Base-by-base conservation (phyloP, 179 eudicot species). In the Beta lomatogona region DNA sequence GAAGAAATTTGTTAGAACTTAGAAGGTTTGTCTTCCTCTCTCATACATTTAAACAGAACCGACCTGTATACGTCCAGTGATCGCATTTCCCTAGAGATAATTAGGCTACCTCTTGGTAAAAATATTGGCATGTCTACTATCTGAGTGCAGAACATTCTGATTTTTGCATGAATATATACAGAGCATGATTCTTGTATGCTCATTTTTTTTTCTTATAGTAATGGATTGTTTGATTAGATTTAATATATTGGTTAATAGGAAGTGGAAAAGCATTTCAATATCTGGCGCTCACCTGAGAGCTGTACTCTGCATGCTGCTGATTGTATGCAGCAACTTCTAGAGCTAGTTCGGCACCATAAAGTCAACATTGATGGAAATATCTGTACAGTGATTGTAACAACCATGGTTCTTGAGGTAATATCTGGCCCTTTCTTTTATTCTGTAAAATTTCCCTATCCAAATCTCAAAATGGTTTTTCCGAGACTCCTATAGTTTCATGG, bases 321-420 rank as follows among this genome's bases (percentile, higher is more conserved):
- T 71, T 90, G 97, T 89, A 94, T 94, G 90, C 95, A 94, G 82
- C 93, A 91, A 75, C 69, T 94, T 82, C 87, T 94, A 71, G 98
- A 94, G 84, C 91, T 91, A 82, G 98, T 93, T 88, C 86, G 97
- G 79, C 94, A 86, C 78, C 95, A 94, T 75, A 88, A 83, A 85
- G 98, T 93, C 44, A 94, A 93, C 83, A 87, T 94, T 72, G 93
- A 93, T 81, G 97, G 98, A 74, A 85, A 91, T 77, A 90, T 90
- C 76, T 93, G 94, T 88, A 91, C 98, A 73, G 98, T 91, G 69
- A 91, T 93, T 73, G 97, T 94, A 46, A 94, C 97, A 36, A 89
- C 91, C 63, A 77, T 94, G 88, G 97, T 94, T 72, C 88, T 92
- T 74, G 98, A 94, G 98, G 97, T 93, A 93, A 64, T 9, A 48